phyloP scores from a whole-genome alignment of 1,139 yeast species.

The Scheffersomyces insectosa region DNA sequence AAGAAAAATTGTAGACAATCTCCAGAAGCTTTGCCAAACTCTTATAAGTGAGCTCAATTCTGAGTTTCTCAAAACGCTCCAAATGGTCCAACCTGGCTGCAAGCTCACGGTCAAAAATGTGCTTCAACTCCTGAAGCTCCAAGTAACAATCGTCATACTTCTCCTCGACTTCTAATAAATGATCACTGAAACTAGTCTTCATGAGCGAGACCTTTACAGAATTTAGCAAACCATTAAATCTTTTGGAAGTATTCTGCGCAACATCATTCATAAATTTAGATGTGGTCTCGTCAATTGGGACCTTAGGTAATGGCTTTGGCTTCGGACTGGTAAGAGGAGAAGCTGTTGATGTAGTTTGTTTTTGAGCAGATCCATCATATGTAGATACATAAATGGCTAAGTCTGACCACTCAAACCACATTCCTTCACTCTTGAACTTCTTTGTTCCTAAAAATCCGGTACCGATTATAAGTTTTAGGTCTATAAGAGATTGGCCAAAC shows the following conservation, averaged over 20 bases:
- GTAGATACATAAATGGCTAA: constrained; percentile 26
- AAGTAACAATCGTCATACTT: constrained; percentile 35
- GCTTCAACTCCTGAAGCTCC: constrained; percentile 33
- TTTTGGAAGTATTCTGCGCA: constrained; percentile 9
- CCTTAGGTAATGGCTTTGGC: constrained; percentile 6
- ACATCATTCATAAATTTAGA: constrained; percentile 15
- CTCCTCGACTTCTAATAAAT: constrained; percentile 28
- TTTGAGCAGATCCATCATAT: constrained; percentile 6
- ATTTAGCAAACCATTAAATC: constrained; percentile 11
- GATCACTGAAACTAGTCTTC: constrained; percentile 30
- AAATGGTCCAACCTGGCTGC: constrained; percentile 22
- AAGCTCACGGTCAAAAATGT: constrained; percentile 32
- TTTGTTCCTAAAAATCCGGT: constrained; percentile 34
- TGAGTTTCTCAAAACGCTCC: constrained; percentile 39
- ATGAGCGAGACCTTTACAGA: constrained; percentile 28
- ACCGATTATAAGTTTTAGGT: constrained; percentile 33
- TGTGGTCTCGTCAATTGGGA: constrained; percentile 17
- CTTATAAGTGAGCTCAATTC: constrained; percentile 36
- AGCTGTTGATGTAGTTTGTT: neutral
- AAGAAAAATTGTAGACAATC: constrained; percentile 29
- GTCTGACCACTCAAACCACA: constrained; percentile 53
- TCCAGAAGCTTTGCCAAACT: constrained; percentile 40
- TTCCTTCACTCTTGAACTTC: constrained; percentile 44
- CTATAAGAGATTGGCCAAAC: constrained; percentile 44
- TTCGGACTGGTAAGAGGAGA: constrained; percentile 2